Conservation (phyloP, 2,329 filamentous ascomycete genomes). For the Penicillium sp. region DNA sequence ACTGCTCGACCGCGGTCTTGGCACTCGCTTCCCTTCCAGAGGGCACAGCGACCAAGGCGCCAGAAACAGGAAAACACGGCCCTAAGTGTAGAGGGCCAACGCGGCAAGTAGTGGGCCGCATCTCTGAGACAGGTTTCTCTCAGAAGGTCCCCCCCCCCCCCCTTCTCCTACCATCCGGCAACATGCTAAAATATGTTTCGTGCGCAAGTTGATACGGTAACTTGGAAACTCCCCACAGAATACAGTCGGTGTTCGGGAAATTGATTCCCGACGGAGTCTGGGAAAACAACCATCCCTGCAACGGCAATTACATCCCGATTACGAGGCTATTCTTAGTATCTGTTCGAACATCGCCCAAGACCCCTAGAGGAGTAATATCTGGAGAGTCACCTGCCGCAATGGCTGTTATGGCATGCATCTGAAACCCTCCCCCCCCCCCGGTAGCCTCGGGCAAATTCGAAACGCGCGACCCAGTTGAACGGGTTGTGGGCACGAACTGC, state of each 20-base stretch:
- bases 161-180: neutral
- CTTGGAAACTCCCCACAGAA: neutral
- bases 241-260: neutral
- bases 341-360: neutral
- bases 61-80: neutral
- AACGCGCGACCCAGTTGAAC: constrained; percentile 14
- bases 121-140: constrained; percentile 2
- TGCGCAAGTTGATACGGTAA: neutral
- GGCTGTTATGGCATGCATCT: constrained; percentile 10
- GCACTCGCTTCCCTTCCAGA: constrained; percentile 9
- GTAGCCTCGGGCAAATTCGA: constrained; percentile 5
- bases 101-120: neutral
- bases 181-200: neutral
- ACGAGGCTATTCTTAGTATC: constrained; percentile 19
- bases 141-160: neutral
- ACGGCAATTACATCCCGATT: constrained; percentile 18
- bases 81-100: neutral
- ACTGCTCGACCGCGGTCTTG: constrained; percentile 16
- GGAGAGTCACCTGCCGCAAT: neutral
- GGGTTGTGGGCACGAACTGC: constrained; percentile 12
- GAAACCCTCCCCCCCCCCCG: neutral
- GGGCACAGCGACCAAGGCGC: no score
- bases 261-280: neutral
- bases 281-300: neutral
- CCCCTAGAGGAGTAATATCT: neutral